Conservation (phyloP, 768 basidiomycete species). For the Tylopilus sp. region DNA sequence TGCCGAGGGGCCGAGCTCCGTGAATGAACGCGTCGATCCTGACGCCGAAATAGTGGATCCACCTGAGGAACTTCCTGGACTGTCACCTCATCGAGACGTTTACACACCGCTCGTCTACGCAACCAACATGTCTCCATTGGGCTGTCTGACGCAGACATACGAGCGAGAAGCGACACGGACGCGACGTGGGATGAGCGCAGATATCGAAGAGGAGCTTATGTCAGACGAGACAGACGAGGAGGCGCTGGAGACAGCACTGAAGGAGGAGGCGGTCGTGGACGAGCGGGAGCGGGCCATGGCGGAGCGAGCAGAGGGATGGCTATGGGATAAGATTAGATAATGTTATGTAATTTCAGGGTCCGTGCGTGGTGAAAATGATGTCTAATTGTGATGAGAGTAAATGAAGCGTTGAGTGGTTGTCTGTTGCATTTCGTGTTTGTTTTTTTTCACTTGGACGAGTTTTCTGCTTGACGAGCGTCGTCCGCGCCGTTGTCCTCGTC, state of each 20-base stretch:
- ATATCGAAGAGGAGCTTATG: slow-evolving; percentile 23
- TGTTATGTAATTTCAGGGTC: slow-evolving; percentile 17
- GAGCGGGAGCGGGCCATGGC: slow-evolving; percentile 16
- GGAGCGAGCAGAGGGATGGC: slow-evolving; percentile 29
- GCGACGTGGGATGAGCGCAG: slow-evolving; percentile 18
- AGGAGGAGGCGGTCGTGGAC: slow-evolving; percentile 43
- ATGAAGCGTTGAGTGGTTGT: slow-evolving; percentile 2
- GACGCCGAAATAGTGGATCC: slow-evolving; percentile 1
- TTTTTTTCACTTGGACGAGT: slow-evolving; percentile 26
- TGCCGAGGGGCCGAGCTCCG: slow-evolving; percentile 17
- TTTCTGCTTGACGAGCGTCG: slow-evolving; percentile 19
- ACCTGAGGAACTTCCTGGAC: neutral
- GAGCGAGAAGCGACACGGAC: slow-evolving; percentile 17
- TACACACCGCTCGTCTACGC: slow-evolving; percentile 36
- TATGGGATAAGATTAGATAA: slow-evolving; percentile 35
- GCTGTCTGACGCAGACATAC: slow-evolving; percentile 23
- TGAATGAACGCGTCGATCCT: slow-evolving; percentile 1
- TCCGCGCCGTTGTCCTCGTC: slow-evolving; percentile 13
- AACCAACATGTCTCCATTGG: slow-evolving; percentile 19
- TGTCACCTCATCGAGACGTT: slow-evolving; percentile 29
- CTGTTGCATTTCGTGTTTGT: slow-evolving; percentile 10
- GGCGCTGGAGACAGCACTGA: slow-evolving; percentile 36
- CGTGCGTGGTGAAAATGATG: slow-evolving; percentile 30
- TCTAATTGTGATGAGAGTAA: slow-evolving; percentile 16
- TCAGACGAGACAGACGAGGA: slow-evolving; percentile 36